Percentiles rank a stretch among this genome's conserved stretches.
Evolutionary conservation across 2,329 filamentous ascomycete species (phyloP).

Genomic region (Colletotrichum sp.): DNA sequence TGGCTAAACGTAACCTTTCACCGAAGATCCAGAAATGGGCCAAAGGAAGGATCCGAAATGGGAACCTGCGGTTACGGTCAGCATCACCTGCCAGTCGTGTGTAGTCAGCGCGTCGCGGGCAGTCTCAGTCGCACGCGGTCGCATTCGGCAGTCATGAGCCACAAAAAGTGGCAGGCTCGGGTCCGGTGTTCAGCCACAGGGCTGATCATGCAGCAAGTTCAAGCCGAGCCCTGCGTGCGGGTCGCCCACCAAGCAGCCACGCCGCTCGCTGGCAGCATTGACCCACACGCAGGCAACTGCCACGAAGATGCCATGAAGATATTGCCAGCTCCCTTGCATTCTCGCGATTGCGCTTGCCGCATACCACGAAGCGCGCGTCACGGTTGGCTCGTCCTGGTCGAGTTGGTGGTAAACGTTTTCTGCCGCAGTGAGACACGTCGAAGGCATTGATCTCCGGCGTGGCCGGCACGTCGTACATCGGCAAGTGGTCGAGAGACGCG

Average conservation of each 20-base stretch:
- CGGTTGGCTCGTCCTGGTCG: not conserved
- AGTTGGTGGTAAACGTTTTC: not conserved
- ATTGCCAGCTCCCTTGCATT: not conserved
- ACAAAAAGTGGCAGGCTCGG: not conserved
- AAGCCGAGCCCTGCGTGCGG: not conserved
- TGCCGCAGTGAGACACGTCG: not conserved
- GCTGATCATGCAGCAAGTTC: not conserved
- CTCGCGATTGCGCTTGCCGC: not conserved
- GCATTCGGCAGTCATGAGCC: not conserved
- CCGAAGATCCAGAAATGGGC: slow-evolving; percentile 33
- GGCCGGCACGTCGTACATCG: not conserved
- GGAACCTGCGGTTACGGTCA: slow-evolving; percentile 6
- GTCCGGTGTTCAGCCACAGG: not conserved
- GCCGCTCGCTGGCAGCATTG: not conserved
- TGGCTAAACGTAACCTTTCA: slow-evolving; percentile 29
- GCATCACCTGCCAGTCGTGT: not conserved
- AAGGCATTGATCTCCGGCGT: not conserved
- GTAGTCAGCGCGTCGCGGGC: not conserved
- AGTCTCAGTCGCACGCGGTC: not conserved
- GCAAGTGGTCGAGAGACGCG: not conserved
- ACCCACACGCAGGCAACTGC: not conserved
- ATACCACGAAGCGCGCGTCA: not conserved
- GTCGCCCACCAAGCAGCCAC: not conserved
- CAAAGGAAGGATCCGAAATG: slow-evolving; percentile 17
- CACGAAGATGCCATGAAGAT: not conserved